phyloP scores from a whole-genome alignment of 192 early-diverging fungal genomes.

The Coemansia sp. region DNA sequence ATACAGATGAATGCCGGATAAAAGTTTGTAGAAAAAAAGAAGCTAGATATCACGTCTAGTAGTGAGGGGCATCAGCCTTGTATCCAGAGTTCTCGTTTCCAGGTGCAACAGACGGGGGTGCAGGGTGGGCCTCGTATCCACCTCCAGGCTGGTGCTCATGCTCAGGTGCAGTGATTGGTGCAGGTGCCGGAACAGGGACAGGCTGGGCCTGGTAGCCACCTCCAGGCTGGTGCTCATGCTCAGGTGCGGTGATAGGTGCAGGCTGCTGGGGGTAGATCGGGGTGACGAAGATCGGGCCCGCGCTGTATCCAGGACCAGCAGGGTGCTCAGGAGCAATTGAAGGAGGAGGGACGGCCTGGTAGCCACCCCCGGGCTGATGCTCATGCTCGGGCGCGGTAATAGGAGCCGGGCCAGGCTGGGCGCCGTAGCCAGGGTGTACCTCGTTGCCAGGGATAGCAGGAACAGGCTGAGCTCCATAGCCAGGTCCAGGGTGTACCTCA shows the following conservation, averaged over 20 bases:
- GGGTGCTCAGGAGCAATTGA: background rate
- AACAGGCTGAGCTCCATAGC: conserved; percentile 9
- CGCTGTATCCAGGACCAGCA: background rate
- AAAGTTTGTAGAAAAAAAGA: conserved; percentile 7
- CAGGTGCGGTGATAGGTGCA: conserved; percentile 3
- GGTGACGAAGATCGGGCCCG: background rate
- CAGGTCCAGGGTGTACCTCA: conserved; percentile 23
- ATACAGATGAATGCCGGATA: background rate
- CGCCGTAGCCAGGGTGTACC: conserved; percentile 13
- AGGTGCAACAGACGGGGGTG: background rate
- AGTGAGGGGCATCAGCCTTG: conserved; percentile 35
- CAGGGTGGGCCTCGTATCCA: conserved; percentile 19
- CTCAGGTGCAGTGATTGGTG: conserved; percentile 2
- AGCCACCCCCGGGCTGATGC: conserved; percentile 1
- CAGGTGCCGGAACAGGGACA: too few species aligned
- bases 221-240: conserved; percentile 17
- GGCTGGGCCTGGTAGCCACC: conserved; percentile 20
- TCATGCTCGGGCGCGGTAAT: conserved; percentile 8
- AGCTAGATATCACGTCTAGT: conserved; percentile 17
- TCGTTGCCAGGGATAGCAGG: background rate
- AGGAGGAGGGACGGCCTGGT: conserved; percentile 1
- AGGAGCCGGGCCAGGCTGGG: conserved; percentile 1
- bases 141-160: conserved; percentile 17
- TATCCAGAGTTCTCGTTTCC: conserved; percentile 12
- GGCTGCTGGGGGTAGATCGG: background rate